phyloP scores from a whole-genome alignment of 1,284 basidiomycete species.

The Mrakiaceae sp. region DNA sequence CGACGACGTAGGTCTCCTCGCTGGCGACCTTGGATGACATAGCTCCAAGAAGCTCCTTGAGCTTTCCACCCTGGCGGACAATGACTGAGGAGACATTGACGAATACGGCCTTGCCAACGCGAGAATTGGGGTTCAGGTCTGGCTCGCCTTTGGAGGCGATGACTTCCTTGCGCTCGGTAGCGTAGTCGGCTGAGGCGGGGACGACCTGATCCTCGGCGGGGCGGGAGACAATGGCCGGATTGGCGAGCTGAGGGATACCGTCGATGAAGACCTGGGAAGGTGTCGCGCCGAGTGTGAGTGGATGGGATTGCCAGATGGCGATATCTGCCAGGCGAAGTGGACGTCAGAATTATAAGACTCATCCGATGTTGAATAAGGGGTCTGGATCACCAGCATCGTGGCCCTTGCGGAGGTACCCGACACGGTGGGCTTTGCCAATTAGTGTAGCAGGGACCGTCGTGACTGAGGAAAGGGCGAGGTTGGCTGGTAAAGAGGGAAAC shows the following conservation, averaged over 20 bases:
- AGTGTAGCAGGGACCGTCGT: slow-evolving; percentile 65
- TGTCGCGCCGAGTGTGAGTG: slow-evolving; percentile 51
- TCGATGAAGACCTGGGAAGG: slow-evolving; percentile 50
- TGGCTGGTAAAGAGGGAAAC: not conserved
- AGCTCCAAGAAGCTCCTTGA: slow-evolving; percentile 7
- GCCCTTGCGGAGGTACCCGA: slow-evolving; percentile 63
- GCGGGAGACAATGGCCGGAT: slow-evolving; percentile 28
- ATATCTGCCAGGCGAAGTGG: slow-evolving; percentile 42
- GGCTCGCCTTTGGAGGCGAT: slow-evolving; percentile 31
- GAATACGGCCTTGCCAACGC: slow-evolving; percentile 29
- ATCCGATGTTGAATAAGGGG: not conserved
- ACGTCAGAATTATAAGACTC: not conserved
- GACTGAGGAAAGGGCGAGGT: slow-evolving; percentile 42
- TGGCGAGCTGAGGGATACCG: slow-evolving; percentile 39
- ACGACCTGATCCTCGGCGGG: slow-evolving; percentile 27
- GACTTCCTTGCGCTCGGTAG: slow-evolving; percentile 29
- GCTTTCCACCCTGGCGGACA: slow-evolving; percentile 17
- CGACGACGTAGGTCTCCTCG: slow-evolving; percentile 24
- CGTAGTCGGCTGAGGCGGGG: slow-evolving; percentile 26
- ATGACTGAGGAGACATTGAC: slow-evolving; percentile 28
- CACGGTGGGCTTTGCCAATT: slow-evolving; percentile 65
- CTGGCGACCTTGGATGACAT: not conserved
- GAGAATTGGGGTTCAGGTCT: slow-evolving; percentile 26
- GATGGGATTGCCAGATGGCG: slow-evolving; percentile 83
- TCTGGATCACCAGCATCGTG: slow-evolving; percentile 20